Evolutionary conservation across 345 rosid species (phyloP).

Genomic region (Chamaenerion angustifolium): DNA sequence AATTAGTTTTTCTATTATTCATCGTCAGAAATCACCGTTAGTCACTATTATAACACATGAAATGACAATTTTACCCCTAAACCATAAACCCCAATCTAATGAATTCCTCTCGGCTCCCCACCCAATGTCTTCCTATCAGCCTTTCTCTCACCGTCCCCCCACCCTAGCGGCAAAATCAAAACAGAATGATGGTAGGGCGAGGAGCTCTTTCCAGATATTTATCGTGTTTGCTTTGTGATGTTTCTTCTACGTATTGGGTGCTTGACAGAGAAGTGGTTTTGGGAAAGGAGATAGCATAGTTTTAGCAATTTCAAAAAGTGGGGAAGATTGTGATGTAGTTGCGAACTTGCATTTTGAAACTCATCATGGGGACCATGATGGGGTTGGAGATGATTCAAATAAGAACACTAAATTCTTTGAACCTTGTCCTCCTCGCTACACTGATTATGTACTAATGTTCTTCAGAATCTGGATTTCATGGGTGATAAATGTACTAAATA

Average conservation of each 20-base stretch:
- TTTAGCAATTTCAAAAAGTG: constrained; percentile 56
- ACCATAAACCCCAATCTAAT: no score
- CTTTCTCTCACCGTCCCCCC: no score
- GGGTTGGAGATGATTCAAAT: constrained; percentile 25
- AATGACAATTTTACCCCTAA: no score
- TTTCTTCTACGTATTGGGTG: constrained; percentile 82
- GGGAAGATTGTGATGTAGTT: constrained; percentile 60
- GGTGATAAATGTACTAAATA: no score
- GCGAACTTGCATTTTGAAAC: constrained; percentile 71
- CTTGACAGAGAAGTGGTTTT: constrained; percentile 93
- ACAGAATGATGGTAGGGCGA: constrained; percentile 61
- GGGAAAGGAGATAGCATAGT: constrained; percentile 97
- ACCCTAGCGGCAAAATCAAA: constrained; percentile 42
- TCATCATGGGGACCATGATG: constrained; percentile 63
- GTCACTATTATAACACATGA: no score
- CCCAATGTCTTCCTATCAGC: no score
- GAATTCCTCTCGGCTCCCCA: no score
- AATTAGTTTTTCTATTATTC: no score
- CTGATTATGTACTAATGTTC: no score
- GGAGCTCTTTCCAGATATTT: constrained; percentile 75
- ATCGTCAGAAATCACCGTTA: no score
- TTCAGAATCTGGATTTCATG: no score
- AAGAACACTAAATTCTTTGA: constrained; percentile 41
- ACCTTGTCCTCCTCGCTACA: constrained; percentile 47
- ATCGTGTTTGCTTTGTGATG: constrained; percentile 68